Evolutionary conservation across 176 grass and related monocot species (phyloP).

Genomic region (Zizania latifolia): DNA sequence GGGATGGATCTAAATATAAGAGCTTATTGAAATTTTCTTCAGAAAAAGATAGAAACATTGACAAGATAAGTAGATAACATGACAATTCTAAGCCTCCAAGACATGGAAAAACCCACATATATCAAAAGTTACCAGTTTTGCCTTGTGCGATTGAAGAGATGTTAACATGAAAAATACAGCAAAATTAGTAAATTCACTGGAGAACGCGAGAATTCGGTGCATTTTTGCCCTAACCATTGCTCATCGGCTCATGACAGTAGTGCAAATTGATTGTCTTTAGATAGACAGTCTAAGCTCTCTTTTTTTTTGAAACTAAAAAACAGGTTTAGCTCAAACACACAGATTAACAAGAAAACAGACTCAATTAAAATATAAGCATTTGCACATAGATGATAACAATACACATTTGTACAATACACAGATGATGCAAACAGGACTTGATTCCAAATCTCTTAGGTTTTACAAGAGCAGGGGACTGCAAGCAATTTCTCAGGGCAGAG

Average conservation of each 20-base stretch:
- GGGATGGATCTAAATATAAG: not conserved
- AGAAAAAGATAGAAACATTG: not conserved
- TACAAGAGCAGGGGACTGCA: not conserved
- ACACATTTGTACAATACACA: not conserved
- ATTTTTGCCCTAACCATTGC: not conserved
- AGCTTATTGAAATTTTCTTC: not conserved
- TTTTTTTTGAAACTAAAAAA: not conserved
- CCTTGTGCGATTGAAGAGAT: not conserved
- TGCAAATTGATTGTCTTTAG: not conserved
- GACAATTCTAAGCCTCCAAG: not conserved
- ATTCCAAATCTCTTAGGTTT: not conserved
- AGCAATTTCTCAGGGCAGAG: not conserved
- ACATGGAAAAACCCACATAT: not conserved
- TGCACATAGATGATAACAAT: not conserved
- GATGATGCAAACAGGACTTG: not conserved
- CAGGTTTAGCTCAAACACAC: not conserved
- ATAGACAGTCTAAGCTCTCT: not conserved
- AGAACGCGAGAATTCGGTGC: not conserved
- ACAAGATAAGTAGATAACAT: constrained; percentile 10
- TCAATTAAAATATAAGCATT: not conserved
- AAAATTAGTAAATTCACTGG: not conserved
- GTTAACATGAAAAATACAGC: not conserved
- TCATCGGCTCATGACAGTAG: not conserved
- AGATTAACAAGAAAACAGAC: constrained; percentile 13
- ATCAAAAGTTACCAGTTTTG: not conserved